Evolutionary conservation across 495 filamentous ascomycete species (phyloP).

Genomic region (Aspergillus biplanus): DNA sequence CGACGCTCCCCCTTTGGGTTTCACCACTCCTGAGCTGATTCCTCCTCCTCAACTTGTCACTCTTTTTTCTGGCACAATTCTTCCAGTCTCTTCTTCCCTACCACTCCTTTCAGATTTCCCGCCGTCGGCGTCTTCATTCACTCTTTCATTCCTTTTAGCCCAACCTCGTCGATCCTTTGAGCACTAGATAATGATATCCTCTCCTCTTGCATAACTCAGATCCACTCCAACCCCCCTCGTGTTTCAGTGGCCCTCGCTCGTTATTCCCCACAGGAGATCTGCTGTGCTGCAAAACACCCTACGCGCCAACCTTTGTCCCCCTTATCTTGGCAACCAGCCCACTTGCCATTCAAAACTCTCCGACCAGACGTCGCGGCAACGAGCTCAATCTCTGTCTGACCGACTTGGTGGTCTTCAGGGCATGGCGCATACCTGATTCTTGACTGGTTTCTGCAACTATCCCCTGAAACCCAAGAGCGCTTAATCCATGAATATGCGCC

Average conservation of each 20-base stretch:
- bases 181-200: not conserved
- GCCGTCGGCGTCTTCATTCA: not conserved
- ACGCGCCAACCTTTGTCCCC: constrained; percentile 21
- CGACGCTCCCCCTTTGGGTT: constrained; percentile 1
- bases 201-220: not conserved
- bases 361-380: constrained; percentile 6
- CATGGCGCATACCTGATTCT: constrained; percentile 17
- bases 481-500: constrained; percentile 24
- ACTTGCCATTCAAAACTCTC: constrained; percentile 10
- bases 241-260: constrained; percentile 11
- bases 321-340: constrained; percentile 22
- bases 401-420: constrained; percentile 13
- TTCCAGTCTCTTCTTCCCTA: too few species aligned
- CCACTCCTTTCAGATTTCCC: not conserved
- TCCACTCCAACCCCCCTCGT: constrained; percentile 13
- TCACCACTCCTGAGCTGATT: not conserved
- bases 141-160: not conserved
- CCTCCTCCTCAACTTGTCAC: not conserved
- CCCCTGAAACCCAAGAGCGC: constrained; percentile 18
- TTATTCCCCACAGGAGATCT: constrained; percentile 14
- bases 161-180: constrained; percentile 5
- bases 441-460: constrained; percentile 13
- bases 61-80: not conserved
- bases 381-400: constrained; percentile 11
- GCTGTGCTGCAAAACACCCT: constrained; percentile 9